Evolutionary conservation across 176 grass and related monocot species (phyloP), one percentile per base, ranked within the genome.

Genomic region (Chrysopogon serrulatus): DNA sequence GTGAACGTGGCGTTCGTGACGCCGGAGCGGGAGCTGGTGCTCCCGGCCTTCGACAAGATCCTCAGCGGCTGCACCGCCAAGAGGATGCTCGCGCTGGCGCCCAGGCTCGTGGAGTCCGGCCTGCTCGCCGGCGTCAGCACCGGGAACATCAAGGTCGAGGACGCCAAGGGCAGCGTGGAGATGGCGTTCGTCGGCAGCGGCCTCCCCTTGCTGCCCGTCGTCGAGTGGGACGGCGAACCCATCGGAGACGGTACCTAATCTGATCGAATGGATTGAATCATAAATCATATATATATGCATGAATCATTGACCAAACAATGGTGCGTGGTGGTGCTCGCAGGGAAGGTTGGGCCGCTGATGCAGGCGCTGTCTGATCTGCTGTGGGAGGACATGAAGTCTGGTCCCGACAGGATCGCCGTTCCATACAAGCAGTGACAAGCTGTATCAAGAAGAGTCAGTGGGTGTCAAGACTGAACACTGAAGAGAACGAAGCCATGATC

Each of bases 151-250:
- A 83, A 85, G 0, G 82, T 43, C n/a, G 54, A 53, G 0, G 87
- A 98, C 0, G 91, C 93, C 10, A 98, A 80, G 83, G 21, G 67
- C 45, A 78, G 87, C 23, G 48, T 74, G 10, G 87, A 95, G 87
- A 98, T 95, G 96, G 94, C 94, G 10, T 95, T 85, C 83, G 85
- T 95, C 17, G 96, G 93, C 60, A 98, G 96, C 74, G 80, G 96
- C 19, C 83, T 98, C 5, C 89, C n/a, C 93, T 27, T 95, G 56
- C 82, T 93, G 75, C 83, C 93, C 5, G 31, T 98, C 54, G 54
- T 93, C 48, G 77, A 98, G 74, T 98, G 96, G 96, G 96, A 98
- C 87, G 87, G 33, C 12, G 16, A 87, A 26, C 83, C 82, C 70
- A 79, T 98, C 78, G 96, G 96, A 12, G 96, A 93, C 85, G 96